Evolutionary conservation across 2,329 filamentous ascomycete species (phyloP), one percentile per base, ranked within the genome.

Genomic region (Epichloe aotearoae): DNA sequence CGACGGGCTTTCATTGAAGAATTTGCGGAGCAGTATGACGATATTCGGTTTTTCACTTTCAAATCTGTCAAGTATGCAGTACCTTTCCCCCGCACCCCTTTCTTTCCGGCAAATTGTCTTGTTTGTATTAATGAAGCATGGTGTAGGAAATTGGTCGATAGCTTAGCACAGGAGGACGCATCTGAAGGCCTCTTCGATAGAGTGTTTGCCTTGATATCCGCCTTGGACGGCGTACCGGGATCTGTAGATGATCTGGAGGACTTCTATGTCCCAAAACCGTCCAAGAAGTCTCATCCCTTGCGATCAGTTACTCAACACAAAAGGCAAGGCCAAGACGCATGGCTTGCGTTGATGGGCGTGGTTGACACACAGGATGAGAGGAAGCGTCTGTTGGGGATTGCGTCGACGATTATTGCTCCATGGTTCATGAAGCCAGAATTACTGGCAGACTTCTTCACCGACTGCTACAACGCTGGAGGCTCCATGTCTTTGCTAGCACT

Each of bases 361-460:
- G 73, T 77, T 3, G 74, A 89, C 47, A 79, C 75, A 46, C 81
- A 83, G 55, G 77, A 84, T 15, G 85, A 95, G 63, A 83, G 86
- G 48, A 97, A 97, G 65, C 73, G 74, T 46, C 75, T 95, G 2
- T 74, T 98, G 46, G 77, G 80, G 53, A 77, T 85, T 54, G 84
- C 94, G 69, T 82, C 87, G 2, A 79, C 79, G 41, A 82, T 82
- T 36, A 88, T 96, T 58, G 85, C 86, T 23, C 90, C 91, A 1
- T 95, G 88, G 86, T 95, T 97, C 67, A 77, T 75, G 46, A 86
- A 88, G 54, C 85, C 89, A 1, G 91, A 97, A 62, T 75, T 95
- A 40, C 76, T 98, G 36, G 89, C 95, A 75, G 93, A 98, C 70
- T 98, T 97, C 66, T 71, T 98, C 50, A 95, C 89, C n/a, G 88